A percentile compares a stretch with the other conserved stretches of the same genome.
phyloP scores from a whole-genome alignment of 495 filamentous ascomycete genomes.

The Talaromyces trachyspermus region DNA sequence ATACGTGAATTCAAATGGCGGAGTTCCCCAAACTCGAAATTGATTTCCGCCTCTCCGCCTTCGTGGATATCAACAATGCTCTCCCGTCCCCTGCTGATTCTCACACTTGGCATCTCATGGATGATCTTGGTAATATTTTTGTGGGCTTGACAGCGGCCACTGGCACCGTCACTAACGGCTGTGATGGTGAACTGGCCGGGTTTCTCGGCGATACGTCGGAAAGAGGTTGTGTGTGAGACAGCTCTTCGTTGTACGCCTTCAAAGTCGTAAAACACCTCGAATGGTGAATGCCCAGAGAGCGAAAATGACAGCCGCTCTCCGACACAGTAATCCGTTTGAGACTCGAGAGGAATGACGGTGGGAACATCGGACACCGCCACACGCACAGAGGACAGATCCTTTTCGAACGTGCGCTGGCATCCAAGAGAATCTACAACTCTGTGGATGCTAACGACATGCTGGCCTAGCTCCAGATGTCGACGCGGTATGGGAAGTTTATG shows the following conservation, averaged over 20 bases:
- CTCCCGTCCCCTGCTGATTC: constrained; percentile 71
- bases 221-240: constrained; percentile 64
- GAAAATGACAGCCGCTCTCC: constrained; percentile 88
- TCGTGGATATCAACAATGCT: constrained; percentile 90
- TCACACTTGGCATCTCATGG: constrained; percentile 84
- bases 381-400: constrained; percentile 63
- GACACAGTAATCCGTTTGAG: constrained; percentile 86
- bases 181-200: constrained; percentile 85
- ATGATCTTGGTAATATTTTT: constrained; percentile 72
- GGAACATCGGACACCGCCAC: constrained; percentile 88
- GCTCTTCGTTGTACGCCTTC: constrained; percentile 70
- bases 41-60: constrained; percentile 83
- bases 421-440: constrained; percentile 80
- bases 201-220: constrained; percentile 83
- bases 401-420: constrained; percentile 65
- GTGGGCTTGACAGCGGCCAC: constrained; percentile 65
- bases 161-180: constrained; percentile 72
- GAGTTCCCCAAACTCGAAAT: constrained; percentile 92
- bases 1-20: constrained; percentile 92
- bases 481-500: constrained; percentile 80
- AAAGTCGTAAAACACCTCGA: constrained; percentile 89
- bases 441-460: constrained; percentile 78
- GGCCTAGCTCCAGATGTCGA: constrained; percentile 70
- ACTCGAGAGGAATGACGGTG: constrained; percentile 78
- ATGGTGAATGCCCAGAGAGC: constrained; percentile 79